A percentile compares a stretch with the other conserved stretches of the same genome.
Conservation (phyloP, 768 basidiomycete genomes). For the Pulveroboletus sp. region DNA sequence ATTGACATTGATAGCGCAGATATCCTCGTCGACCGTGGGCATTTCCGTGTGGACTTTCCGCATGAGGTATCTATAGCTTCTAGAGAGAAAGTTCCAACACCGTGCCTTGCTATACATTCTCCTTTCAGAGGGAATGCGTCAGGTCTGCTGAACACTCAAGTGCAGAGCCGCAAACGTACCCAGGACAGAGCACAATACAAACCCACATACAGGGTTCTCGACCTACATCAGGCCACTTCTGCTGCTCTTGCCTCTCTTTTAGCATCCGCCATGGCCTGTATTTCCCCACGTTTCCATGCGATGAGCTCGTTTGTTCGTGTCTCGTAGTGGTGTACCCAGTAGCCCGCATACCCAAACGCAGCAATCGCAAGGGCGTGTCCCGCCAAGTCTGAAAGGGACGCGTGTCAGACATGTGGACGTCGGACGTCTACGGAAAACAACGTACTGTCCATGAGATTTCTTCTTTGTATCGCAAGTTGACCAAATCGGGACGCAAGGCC, state of each 20-base stretch:
- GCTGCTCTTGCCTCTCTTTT: conserved; percentile 9
- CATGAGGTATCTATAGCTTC: conserved; percentile 12
- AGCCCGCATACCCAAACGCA: conserved; percentile 68
- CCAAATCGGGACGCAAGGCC: conserved; percentile 82
- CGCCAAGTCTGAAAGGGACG: conserved; percentile 50
- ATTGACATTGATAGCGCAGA: conserved; percentile 1
- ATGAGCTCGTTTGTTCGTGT: conserved; percentile 55
- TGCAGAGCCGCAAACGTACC: conserved; percentile 22
- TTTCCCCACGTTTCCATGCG: conserved; percentile 56
- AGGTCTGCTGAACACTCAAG: conserved; percentile 1
- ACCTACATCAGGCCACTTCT: conserved; percentile 21
- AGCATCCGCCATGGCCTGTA: conserved; percentile 43
- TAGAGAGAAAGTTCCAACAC: conserved; percentile 16
- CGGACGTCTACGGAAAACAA: conserved; percentile 12
- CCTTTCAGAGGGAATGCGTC: conserved; percentile 7
- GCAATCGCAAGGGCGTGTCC: conserved; percentile 68
- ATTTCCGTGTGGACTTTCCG: background rate
- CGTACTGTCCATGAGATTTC: conserved; percentile 78
- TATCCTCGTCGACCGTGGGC: background rate
- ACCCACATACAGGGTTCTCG: background rate
- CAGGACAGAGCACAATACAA: background rate
- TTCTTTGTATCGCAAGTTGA: conserved; percentile 81
- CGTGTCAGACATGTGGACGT: background rate
- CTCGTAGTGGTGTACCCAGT: conserved; percentile 71
- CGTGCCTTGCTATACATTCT: conserved; percentile 5